phyloP scores from a whole-genome alignment of 2,329 filamentous ascomycete species.

The Hypoxylon sp. region DNA sequence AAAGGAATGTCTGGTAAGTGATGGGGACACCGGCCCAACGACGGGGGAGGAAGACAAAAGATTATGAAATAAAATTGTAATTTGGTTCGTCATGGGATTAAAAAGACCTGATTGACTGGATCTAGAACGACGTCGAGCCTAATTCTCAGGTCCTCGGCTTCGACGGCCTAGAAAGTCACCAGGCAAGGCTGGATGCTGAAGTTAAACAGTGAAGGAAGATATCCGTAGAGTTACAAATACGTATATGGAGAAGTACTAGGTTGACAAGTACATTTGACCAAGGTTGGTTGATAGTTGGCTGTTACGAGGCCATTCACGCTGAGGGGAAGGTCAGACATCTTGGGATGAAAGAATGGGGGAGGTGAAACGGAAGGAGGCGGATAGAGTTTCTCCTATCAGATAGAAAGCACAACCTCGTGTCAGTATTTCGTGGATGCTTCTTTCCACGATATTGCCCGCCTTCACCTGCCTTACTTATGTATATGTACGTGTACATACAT shows the following conservation, averaged over 20 bases:
- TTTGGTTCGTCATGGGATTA: slow-evolving; percentile 42
- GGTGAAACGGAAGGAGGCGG: slow-evolving; percentile 2
- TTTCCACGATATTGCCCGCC: slow-evolving; percentile 3
- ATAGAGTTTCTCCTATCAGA: neutral
- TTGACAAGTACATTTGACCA: neutral
- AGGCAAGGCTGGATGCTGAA: slow-evolving; percentile 33
- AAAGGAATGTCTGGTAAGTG: slow-evolving; percentile 22
- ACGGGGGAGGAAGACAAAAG: slow-evolving; percentile 32
- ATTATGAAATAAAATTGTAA: slow-evolving; percentile 51
- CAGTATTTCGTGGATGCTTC: neutral
- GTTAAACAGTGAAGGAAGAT: slow-evolving; percentile 20
- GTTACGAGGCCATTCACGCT: slow-evolving; percentile 13
- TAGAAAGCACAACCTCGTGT: neutral
- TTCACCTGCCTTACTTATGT: slow-evolving; percentile 6
- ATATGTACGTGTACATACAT: too few relatives aligned
- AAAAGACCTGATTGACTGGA: slow-evolving; percentile 34
- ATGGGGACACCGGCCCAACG: slow-evolving; percentile 2
- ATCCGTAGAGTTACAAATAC: slow-evolving; percentile 18
- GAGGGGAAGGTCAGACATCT: slow-evolving; percentile 27
- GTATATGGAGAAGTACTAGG: neutral
- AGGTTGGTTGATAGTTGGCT: slow-evolving; percentile 9
- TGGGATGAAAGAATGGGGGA: slow-evolving; percentile 6
- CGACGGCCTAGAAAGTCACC: slow-evolving; percentile 40
- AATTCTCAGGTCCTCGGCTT: slow-evolving; percentile 23
- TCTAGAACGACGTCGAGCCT: slow-evolving; percentile 41